Evolutionary conservation across 306 rosid species (phyloP), one percentile per base, ranked within the genome.

Genomic region (Vigna reflexopilosa): DNA sequence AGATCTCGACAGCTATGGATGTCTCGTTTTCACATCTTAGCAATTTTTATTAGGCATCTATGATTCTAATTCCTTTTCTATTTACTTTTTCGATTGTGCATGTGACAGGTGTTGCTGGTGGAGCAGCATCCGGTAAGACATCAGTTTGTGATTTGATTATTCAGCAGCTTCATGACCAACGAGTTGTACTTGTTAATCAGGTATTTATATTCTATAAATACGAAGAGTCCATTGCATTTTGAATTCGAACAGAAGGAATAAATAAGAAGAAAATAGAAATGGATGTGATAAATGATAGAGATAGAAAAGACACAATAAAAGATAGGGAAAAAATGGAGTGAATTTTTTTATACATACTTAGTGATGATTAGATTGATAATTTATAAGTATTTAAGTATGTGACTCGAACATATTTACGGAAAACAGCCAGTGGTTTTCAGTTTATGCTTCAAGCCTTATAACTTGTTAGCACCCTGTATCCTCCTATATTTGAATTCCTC

Each of bases 141-240:
- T 89, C 97, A 1, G 99, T 96, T 77, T 96, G 99, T 84, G 93
- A 96, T 87, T 85, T 93, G 98, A 96, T 96, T 82, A 86, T 96
- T 85, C 99, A 96, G 80, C 99, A 96, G 80, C 99, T 96, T 85
- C 99, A 93, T 86, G 98, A 96, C 76, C 99, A 96, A 78, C 89
- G 99, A 17, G 97, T 93, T 44, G 97, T 96, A 80, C 97, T 93
- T 81, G 98, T 96, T 70, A 93, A 87, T 85, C 99, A 96, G 97
- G 99, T 96, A 64, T 34, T 17, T 9, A 63, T 8, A 6, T 34
- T 13, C n/a, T 63, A 19, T 24, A 63, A 28, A 2, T 58, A 24
- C 34, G 6, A 9, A 56, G 12, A 0, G 8, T 57, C 36, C 15
- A 13, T 59, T 17, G 2, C 40, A 59, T 28, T 61, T 28, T 61